Evolutionary conservation across 768 basidiomycete species (phyloP), one percentile per base, ranked within the genome.

Genomic region (Calocera cornea): DNA sequence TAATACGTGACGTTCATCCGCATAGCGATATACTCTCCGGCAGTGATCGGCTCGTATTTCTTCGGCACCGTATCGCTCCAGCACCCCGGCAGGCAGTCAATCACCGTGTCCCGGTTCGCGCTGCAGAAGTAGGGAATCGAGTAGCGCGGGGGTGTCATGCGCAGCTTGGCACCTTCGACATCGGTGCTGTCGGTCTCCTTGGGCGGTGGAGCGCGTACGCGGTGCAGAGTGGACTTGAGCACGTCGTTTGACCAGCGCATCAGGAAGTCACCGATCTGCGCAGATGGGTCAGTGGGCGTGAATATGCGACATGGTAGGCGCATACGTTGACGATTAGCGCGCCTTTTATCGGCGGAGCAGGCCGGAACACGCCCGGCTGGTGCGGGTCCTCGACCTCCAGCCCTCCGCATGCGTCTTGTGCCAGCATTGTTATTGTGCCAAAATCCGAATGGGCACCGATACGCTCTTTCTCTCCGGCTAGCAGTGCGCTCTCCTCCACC

Each of bases 401-500:
- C 0, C 87, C 87, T 2, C 86, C 85, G 1, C 81, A 78, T 1
- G 80, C 77, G 70, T 87, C 85, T 74, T 87, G 86, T 54, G 86
- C 77, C 2, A 88, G 74, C 10, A 86, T 74, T 65, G 86, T 88
- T n/a, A 86, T 76, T 0, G 79, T 82, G 1, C 82, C 81, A 69
- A 82, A 87, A 73, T 88, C 86, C 47, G 73, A 70, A 41, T 72
- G 70, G 0, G 80, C 80, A 12, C 80, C 81, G 41, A 84, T 82
- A 11, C 83, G 74, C 0, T 78, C 75, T 2, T 83, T 69, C 19
- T 77, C 72, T 7, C 80, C 76, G 14, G 76, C 74, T 41, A 75
- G 71, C 0, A 83, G 72, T 3, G 73, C 69, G 27, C 72, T 68
- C 1, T 73, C 72, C 0, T 78, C 71, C 3, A 82, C 77, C 11